Evolutionary conservation across 768 basidiomycete species (phyloP).

Genomic region (Dacryopinax primogenitus): DNA sequence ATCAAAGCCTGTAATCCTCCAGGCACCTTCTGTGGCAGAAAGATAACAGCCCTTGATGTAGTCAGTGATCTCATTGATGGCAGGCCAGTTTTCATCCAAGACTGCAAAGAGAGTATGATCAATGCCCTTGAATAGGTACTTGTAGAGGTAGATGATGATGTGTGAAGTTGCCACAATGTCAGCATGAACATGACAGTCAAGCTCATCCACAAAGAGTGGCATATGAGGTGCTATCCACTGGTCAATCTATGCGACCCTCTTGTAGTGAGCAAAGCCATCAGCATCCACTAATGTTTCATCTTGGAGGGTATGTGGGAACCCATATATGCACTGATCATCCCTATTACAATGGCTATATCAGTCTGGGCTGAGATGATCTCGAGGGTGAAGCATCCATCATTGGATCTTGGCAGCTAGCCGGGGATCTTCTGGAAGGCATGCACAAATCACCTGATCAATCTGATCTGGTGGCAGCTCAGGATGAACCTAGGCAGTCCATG

Average conservation of each 20-base stretch:
- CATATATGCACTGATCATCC: neutral
- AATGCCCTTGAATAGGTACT: constrained; percentile 18
- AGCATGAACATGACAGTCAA: neutral
- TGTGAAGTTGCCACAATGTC: too few species aligned
- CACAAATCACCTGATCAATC: neutral
- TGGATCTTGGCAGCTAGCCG: neutral
- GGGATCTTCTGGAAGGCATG: neutral
- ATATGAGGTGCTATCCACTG: neutral
- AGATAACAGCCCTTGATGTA: constrained; percentile 29
- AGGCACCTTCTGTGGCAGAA: constrained; percentile 28
- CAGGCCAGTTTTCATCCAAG: neutral
- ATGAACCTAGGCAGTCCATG: constrained; percentile 15
- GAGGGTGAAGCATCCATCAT: neutral
- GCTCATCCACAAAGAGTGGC: neutral
- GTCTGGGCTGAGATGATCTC: neutral
- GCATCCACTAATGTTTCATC: neutral
- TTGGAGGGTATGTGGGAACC: neutral
- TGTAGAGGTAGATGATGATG: constrained; percentile 17
- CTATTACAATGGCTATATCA: neutral
- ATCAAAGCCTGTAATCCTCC: constrained; percentile 30
- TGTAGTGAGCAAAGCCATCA: neutral
- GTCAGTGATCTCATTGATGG: constrained; percentile 28
- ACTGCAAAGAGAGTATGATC: constrained; percentile 12
- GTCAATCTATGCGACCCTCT: neutral
- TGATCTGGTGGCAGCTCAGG: constrained; percentile 8